Percentiles rank a stretch among this genome's conserved stretches.
These are phyloP conservation scores for Saccharomyces hybrid DNA, from an alignment of 1,139 yeast species.

Conservation along the genomic window DNA sequence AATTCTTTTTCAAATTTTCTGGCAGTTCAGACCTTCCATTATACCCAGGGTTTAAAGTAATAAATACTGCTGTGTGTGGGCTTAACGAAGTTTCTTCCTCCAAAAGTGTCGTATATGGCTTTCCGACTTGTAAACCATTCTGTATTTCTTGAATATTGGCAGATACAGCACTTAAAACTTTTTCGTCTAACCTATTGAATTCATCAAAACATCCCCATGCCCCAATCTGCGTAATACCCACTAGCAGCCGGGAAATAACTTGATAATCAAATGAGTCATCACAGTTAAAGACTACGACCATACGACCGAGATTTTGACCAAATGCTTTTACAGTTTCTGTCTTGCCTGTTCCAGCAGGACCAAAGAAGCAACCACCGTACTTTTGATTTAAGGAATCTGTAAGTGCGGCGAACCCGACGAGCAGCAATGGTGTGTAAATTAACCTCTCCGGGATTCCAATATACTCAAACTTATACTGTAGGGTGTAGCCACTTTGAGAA, in stretches of 20 bases:
- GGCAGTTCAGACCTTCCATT: constrained; percentile 79
- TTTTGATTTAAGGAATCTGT: constrained; percentile 66
- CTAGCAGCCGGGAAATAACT: constrained; percentile 67
- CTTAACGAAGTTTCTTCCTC: constrained; percentile 42
- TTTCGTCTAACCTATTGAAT: constrained; percentile 71
- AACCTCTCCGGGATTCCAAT: constrained; percentile 68
- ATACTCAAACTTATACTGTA: constrained; percentile 75
- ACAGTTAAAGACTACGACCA: constrained; percentile 83
- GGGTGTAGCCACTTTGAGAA: constrained; percentile 45
- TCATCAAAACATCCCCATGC: constrained; percentile 98
- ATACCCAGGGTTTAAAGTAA: constrained; percentile 90
- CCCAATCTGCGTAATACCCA: constrained; percentile 81
- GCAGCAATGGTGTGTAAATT: constrained; percentile 71
- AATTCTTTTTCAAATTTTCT: constrained; percentile 74
- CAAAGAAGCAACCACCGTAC: constrained; percentile 87
- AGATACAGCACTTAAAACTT: constrained; percentile 76
- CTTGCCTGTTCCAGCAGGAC: constrained; percentile 98
- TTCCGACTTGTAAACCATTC: constrained; percentile 35
- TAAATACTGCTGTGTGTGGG: constrained; percentile 62
- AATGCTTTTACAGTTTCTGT: constrained; percentile 86
- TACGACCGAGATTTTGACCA: constrained; percentile 70
- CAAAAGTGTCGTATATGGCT: constrained; percentile 39
- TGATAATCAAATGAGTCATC: constrained; percentile 83
- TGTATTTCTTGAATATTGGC: constrained; percentile 75
- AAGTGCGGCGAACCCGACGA: constrained; percentile 59